These are phyloP conservation scores for Irpex sp. DNA, from an alignment of 1,284 basidiomycete species.

Conservation along the genomic window DNA sequence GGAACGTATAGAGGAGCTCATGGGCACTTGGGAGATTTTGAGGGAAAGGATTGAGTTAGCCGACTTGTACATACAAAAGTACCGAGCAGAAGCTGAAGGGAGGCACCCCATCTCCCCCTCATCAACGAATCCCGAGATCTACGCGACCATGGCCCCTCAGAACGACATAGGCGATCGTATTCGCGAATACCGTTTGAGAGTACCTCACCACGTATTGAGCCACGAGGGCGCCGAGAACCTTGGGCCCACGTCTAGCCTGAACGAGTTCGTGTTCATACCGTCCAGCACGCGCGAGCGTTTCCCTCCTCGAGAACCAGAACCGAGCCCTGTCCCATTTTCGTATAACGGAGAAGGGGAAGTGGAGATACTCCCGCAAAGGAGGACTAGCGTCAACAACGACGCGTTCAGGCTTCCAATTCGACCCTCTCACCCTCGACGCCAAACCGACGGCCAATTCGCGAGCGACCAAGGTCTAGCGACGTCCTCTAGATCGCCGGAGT, in stretches of 20 bases:
- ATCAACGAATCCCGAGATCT: background rate
- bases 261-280: background rate
- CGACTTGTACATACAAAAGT: background rate
- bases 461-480: no score
- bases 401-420: background rate
- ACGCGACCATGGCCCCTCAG: background rate
- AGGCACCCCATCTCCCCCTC: background rate
- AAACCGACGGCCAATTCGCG: no score
- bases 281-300: background rate
- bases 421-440: no score
- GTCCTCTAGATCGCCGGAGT: no score
- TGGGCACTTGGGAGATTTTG: background rate
- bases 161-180: background rate
- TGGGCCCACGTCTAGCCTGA: background rate
- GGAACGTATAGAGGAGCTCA: background rate
- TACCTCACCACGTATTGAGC: background rate
- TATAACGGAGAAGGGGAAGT: background rate
- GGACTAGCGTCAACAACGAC: background rate
- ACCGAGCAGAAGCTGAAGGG: background rate
- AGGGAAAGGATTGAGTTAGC: background rate
- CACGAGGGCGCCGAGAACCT: background rate
- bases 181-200: background rate
- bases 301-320: background rate
- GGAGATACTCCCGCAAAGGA: background rate
- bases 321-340: background rate